phyloP scores from a whole-genome alignment of 192 early-diverging fungal species.

The Phlyctochytrium planicorne region DNA sequence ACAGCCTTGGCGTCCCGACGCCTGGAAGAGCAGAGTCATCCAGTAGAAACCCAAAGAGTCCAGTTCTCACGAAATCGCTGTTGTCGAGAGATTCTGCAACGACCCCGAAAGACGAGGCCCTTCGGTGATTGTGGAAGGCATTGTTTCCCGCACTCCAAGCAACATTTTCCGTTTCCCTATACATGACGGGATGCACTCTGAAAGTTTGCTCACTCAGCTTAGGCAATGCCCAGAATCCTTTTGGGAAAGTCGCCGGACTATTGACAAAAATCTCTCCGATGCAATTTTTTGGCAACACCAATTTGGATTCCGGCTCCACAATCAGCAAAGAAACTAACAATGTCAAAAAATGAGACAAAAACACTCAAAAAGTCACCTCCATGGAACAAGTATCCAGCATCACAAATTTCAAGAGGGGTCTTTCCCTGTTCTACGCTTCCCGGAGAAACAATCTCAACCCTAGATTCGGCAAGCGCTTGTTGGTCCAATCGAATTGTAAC shows the following conservation, averaged over 20 bases:
- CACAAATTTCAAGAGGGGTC: too few species aligned
- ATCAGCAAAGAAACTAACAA: constrained; percentile 30
- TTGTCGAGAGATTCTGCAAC: constrained; percentile 10
- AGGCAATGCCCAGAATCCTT: constrained; percentile 76
- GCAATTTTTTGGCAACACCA: constrained; percentile 67
- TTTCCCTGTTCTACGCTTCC: neutral
- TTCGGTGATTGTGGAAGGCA: neutral
- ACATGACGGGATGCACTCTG: constrained; percentile 59
- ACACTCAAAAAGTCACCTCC: constrained; percentile 39
- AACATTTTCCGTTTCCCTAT: too few species aligned
- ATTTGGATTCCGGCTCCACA: constrained; percentile 78
- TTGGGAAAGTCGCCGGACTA: constrained; percentile 63
- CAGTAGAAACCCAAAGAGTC: constrained; percentile 60
- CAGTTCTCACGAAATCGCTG: constrained; percentile 70
- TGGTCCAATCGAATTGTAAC: too few species aligned
- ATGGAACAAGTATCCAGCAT: constrained; percentile 62
- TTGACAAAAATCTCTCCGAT: constrained; percentile 88
- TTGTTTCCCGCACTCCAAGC: too few species aligned
- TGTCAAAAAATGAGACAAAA: neutral
- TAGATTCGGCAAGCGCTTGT: too few species aligned
- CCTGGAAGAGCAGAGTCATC: constrained; percentile 22
- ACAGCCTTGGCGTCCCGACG: constrained; percentile 54
- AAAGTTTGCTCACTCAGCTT: constrained; percentile 75
- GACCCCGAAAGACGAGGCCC: constrained; percentile 16
- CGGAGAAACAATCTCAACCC: neutral